Evolutionary conservation across 1,139 yeast genomes (phyloP).

Genomic region (Chernovozyma aurita): DNA sequence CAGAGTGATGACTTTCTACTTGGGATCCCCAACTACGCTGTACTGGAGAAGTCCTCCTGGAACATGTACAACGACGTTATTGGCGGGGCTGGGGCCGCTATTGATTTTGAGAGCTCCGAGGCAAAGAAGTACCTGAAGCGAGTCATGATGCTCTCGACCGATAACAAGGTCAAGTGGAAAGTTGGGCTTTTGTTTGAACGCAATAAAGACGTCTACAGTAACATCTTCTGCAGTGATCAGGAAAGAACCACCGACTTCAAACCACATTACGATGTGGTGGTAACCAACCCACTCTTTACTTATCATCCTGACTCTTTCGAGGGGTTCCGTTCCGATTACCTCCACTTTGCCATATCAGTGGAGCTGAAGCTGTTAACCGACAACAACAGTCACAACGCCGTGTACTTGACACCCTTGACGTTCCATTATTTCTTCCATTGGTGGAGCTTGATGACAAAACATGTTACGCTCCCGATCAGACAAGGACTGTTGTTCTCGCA

Average conservation of each 20-base stretch:
- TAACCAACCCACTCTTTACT: constrained; percentile 37
- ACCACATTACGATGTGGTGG: constrained; percentile 41
- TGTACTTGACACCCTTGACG: constrained; percentile 70
- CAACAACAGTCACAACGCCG: constrained; percentile 55
- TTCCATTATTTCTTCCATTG: constrained; percentile 69
- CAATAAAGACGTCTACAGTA: constrained; percentile 15
- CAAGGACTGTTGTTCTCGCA: constrained; percentile 59
- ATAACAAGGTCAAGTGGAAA: constrained; percentile 39
- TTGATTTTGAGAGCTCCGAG: constrained; percentile 19
- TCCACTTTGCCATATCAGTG: constrained; percentile 68
- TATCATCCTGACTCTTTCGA: constrained; percentile 65
- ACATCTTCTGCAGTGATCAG: constrained; percentile 22
- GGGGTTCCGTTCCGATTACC: constrained; percentile 74
- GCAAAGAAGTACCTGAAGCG: constrained; percentile 31
- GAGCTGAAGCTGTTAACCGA: constrained; percentile 24
- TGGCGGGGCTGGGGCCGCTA: constrained; percentile 14
- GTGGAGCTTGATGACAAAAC: constrained; percentile 78
- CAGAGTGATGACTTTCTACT: constrained; percentile 64
- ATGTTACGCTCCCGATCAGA: constrained; percentile 70
- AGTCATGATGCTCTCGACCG: constrained; percentile 36
- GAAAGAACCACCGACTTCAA: constrained; percentile 30
- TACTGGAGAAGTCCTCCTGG: constrained; percentile 31
- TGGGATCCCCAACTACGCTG: constrained; percentile 57
- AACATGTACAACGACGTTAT: constrained; percentile 21
- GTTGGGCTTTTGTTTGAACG: constrained; percentile 41